Percentiles rank a stretch among this genome's conserved stretches.
These are phyloP conservation scores for Talaromyces nanjingensis DNA, from an alignment of 495 filamentous ascomycete genomes.

Conservation along the genomic window DNA sequence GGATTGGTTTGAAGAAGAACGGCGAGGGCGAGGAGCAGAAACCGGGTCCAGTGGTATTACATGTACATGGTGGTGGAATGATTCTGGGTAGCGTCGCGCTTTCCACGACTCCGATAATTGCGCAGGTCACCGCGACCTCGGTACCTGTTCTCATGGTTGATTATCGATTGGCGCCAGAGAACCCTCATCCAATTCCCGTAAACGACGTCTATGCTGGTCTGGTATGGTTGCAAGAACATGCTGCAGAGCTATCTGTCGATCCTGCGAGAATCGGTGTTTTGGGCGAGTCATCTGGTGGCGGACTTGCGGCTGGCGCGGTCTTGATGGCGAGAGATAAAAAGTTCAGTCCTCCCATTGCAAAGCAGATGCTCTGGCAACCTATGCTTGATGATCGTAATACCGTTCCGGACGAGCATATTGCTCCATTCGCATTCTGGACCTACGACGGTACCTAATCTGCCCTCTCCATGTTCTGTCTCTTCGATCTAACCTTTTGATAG, in stretches of 20 bases:
- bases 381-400: slow-evolving; percentile 34
- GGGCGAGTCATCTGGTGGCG: slow-evolving; percentile 57
- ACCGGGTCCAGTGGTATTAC: neutral
- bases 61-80: neutral
- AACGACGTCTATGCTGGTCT: slow-evolving; percentile 36
- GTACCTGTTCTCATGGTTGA: slow-evolving; percentile 20
- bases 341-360: slow-evolving; percentile 29
- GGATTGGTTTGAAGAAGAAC: neutral
- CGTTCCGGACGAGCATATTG: slow-evolving; percentile 10
- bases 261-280: slow-evolving; percentile 53
- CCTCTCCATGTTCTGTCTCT: too few species aligned
- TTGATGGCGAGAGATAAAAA: slow-evolving; percentile 39
- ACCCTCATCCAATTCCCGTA: slow-evolving; percentile 22
- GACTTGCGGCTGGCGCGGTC: slow-evolving; percentile 31
- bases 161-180: slow-evolving; percentile 30
- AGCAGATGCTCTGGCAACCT: slow-evolving; percentile 43
- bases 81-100: neutral
- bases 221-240: slow-evolving; percentile 32
- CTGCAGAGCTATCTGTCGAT: slow-evolving; percentile 36
- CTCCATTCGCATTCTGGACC: slow-evolving; percentile 22
- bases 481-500: slow-evolving; percentile 1
- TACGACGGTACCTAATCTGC: neutral
- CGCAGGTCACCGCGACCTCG: neutral
- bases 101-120: neutral
- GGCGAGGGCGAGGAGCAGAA: neutral